Evolutionary conservation across 2,329 filamentous ascomycete genomes (phyloP).

Genomic region (Aspergillus uvarum): DNA sequence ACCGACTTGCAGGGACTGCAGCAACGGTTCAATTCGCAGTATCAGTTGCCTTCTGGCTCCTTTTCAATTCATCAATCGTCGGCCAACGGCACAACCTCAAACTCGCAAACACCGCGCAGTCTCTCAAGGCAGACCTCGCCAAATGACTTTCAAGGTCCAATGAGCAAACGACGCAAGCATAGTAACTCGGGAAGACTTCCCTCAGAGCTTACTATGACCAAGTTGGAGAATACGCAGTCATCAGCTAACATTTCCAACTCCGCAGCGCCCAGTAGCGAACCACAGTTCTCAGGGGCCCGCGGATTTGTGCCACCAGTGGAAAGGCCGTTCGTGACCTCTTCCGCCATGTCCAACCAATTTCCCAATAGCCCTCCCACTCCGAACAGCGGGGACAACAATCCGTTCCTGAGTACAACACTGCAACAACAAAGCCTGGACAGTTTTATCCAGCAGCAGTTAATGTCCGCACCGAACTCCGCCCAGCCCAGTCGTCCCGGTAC

Average conservation of each 20-base stretch:
- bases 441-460: constrained; percentile 62
- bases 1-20: constrained; percentile 63
- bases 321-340: constrained; percentile 47
- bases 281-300: constrained; percentile 42
- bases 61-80: constrained; percentile 40
- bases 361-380: constrained; percentile 65
- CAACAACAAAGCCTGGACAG: constrained; percentile 66
- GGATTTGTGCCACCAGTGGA: constrained; percentile 43
- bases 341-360: constrained; percentile 50
- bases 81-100: constrained; percentile 38
- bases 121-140: constrained; percentile 75
- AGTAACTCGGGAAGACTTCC: constrained; percentile 69
- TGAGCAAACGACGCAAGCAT: constrained; percentile 78
- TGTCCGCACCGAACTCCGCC: constrained; percentile 69
- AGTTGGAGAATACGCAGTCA: constrained; percentile 61
- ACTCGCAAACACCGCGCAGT: constrained; percentile 58
- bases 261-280: constrained; percentile 43
- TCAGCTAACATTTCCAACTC: constrained; percentile 26
- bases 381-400: constrained; percentile 61
- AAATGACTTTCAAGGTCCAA: constrained; percentile 61
- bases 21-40: constrained; percentile 50
- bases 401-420: constrained; percentile 57
- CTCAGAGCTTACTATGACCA: constrained; percentile 76
- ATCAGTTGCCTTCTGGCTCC: constrained; percentile 39
- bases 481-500: constrained; percentile 78